Evolutionary conservation across 1,139 yeast genomes (phyloP).

Genomic region (Zygosaccharomyces sapae): DNA sequence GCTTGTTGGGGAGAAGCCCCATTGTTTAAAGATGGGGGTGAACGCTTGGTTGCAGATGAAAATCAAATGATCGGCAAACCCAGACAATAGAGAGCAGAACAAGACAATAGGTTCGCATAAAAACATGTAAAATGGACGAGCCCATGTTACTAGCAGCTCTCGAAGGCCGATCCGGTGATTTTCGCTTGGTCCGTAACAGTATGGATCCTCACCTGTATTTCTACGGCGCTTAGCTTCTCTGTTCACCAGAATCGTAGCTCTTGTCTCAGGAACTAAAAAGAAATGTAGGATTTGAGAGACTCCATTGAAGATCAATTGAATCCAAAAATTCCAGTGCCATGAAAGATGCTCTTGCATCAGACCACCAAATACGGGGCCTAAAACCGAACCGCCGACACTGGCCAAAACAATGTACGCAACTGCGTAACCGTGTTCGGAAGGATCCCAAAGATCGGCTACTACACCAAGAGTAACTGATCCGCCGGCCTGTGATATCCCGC

Average conservation of each 20-base stretch:
- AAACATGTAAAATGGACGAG: conserved; percentile 10
- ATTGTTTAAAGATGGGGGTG: conserved; percentile 8
- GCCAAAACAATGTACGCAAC: conserved; percentile 8
- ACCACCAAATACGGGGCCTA: conserved; percentile 10
- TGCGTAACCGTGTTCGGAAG: conserved; percentile 10
- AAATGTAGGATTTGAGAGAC: conserved; percentile 8
- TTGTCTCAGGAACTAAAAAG: conserved; percentile 9
- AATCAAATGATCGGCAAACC: conserved; percentile 10
- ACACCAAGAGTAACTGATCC: conserved; percentile 11
- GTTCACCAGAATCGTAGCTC: conserved; percentile 8
- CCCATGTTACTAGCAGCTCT: conserved; percentile 6
- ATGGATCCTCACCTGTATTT: conserved; percentile 8
- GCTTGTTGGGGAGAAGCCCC: conserved; percentile 7
- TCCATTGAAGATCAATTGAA: conserved; percentile 9
- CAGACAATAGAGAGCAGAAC: conserved; percentile 9
- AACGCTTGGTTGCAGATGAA: conserved; percentile 10
- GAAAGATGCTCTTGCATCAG: conserved; percentile 9
- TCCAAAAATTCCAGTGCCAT: conserved; percentile 12
- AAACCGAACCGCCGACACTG: conserved; percentile 9
- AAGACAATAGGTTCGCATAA: conserved; percentile 9
- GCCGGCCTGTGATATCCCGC: conserved; percentile 9
- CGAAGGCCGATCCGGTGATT: conserved; percentile 1
- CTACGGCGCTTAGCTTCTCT: conserved; percentile 9
- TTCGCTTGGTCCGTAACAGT: conserved; percentile 7
- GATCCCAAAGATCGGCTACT: conserved; percentile 9